A percentile compares a stretch with the other conserved stretches of the same genome.
phyloP scores from a whole-genome alignment of 2,329 filamentous ascomycete genomes.

The Claviceps pusilla region DNA sequence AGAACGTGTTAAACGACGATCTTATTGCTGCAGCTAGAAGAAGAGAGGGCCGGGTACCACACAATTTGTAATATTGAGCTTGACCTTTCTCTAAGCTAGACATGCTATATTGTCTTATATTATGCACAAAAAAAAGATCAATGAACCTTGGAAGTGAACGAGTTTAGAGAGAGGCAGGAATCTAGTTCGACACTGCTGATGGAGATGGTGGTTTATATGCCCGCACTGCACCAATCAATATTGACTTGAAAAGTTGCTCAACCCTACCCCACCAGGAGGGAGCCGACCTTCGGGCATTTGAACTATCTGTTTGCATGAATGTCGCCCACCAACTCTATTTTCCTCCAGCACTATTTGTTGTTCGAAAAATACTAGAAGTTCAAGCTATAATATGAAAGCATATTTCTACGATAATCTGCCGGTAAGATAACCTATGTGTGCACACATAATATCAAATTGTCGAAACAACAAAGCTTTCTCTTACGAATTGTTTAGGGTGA shows the following conservation, averaged over 20 bases:
- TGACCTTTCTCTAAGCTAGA: neutral
- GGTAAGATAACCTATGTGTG: slow-evolving; percentile 22
- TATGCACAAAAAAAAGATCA: no score
- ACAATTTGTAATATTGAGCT: neutral
- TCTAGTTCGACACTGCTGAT: neutral
- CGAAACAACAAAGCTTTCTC: neutral
- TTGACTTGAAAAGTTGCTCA: neutral
- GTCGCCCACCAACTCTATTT: neutral
- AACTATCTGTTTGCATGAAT: neutral
- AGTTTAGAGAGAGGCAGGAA: no score
- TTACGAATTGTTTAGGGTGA: slow-evolving; percentile 50
- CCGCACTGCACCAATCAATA: neutral
- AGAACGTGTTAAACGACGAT: slow-evolving; percentile 44
- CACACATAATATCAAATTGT: neutral
- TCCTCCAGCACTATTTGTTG: neutral
- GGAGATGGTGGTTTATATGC: neutral
- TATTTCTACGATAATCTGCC: slow-evolving; percentile 42
- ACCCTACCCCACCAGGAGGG: neutral
- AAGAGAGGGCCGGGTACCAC: slow-evolving; percentile 10
- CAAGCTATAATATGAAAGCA: slow-evolving; percentile 33
- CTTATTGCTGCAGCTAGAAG: slow-evolving; percentile 40
- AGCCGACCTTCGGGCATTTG: neutral
- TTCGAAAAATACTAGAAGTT: neutral
- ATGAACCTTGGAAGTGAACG: neutral
- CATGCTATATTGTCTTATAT: neutral